Base-by-base conservation (phyloP, 768 basidiomycete species). In the Suillus ampliporus region DNA sequence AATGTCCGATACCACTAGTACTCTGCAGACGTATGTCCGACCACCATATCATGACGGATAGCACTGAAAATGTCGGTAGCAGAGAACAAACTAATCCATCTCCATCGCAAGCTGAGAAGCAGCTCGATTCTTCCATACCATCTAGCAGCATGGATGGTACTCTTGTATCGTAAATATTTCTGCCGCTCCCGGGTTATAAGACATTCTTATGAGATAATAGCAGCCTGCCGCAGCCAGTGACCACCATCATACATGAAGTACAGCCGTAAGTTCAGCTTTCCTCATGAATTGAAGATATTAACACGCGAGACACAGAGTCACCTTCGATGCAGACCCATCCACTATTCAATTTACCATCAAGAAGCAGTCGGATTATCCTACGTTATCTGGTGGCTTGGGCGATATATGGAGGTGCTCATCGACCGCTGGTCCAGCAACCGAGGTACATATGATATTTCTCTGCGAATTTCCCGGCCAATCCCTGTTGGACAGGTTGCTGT, bases 401-500 rank as follows among this genome's bases (percentile, higher is more conserved):
- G 52, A 54, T 17, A 3, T 54, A 21, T 54, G 52, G 52, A 37
- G 2, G 52, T 54, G 52, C 15, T 37, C 21, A 37, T 23, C 14
- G 35, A 37, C 5, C 2, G 15, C 2, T 13, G 13, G 23, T 53
- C 21, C 8, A 23, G 34, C 34, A 15, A 23, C 9, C 9, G 52
- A 23, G 21, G 52, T 54, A 23, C 35, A 54, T 23, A 37, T 23
- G 8, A 37, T 37, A 9, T 23, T 6, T 15, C 35, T 21, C 52
- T 54, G 52, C 21, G n/a, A 1, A 23, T 14, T 37, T 15, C 23
- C 9, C 8, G 8, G 37, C 14, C 17, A 5, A 54, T 23, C 23
- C 15, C 21, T 37, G 2, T 23, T 37, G 52, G 14, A 54, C 35
- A 54, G 52, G 52, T 37, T 37, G 52, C 52, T 37, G 52, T 54